Evolutionary conservation across 768 basidiomycete genomes (phyloP), one percentile per base, ranked within the genome.

Genomic region (Leccinum longicurvipes): DNA sequence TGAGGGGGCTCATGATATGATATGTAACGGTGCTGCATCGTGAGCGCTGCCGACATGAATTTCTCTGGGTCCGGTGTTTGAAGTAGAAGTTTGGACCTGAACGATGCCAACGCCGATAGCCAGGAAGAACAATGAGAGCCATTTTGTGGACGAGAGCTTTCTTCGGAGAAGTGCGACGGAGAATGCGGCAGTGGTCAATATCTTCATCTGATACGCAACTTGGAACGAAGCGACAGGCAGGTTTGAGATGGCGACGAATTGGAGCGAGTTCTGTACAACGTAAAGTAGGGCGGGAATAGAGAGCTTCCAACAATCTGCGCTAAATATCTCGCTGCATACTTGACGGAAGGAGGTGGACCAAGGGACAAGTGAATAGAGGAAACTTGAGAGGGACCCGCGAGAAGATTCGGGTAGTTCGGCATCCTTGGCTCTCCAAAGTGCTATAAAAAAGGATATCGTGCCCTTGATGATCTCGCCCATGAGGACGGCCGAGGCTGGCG

Each of bases 151-250:
- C 28, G 79, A 79, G 39, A 98, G 77, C 64, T 80, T 82, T 67
- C 80, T 90, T 41, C 93, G 85, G 15, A 96, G 82, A 57, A 98
- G 79, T 2, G 83, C 73, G 53, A 96, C 93, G 44, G 91, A 92
- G 71, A 95, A 95, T 50, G 89, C 92, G 21, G 93, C 95, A 15
- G 94, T 98, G 48, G 94, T 98, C 54, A 98, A 81, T 69, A 98
- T 98, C 73, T 98, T 98, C 94, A 98, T 95, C 74, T 98, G 94
- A 71, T 98, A 96, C 9, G 91, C 91, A 59, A 98, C 93, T 71
- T 98, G 96, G 76, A 98, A 99, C 3, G 96, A 93, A 14, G 97
- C 96, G 51, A 93, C 95, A 36, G 93, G 92, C 55, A 99, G 83
- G 73, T 99, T 98, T 61, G 85, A 84, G 58, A 96, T 88, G 23